Evolutionary conservation across 208 protist species (phyloP).

Genomic region (Trypanosoma congolense): DNA sequence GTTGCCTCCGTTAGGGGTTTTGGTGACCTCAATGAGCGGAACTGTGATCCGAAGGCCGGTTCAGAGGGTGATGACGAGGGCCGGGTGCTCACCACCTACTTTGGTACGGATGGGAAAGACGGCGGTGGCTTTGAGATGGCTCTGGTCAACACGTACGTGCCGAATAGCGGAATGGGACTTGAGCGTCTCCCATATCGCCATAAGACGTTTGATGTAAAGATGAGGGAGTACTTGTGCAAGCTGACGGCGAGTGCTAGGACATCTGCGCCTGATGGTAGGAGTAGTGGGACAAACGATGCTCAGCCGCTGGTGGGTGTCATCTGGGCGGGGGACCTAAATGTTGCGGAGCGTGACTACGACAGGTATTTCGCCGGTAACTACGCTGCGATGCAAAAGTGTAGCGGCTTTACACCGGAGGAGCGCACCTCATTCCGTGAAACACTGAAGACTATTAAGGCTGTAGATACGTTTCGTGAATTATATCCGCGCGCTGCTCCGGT

Average conservation of each 20-base stretch:
- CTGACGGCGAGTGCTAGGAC: not conserved
- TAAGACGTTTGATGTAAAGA: conserved; percentile 69
- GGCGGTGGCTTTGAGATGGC: conserved; percentile 33
- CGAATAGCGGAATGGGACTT: conserved; percentile 88
- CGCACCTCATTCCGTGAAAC: conserved; percentile 72
- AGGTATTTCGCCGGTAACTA: conserved; percentile 82
- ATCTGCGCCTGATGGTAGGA: not conserved
- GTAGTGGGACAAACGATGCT: conserved; percentile 2
- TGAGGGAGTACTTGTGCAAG: conserved; percentile 50
- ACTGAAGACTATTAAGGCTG: conserved; percentile 32
- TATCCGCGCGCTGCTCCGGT: conserved; percentile 67
- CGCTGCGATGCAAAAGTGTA: conserved; percentile 87
- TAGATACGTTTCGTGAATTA: conserved; percentile 86
- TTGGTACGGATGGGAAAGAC: conserved; percentile 20
- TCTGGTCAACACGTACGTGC: conserved; percentile 91
- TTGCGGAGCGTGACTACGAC: conserved; percentile 91
- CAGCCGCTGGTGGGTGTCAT: conserved; percentile 55
- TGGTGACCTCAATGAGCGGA: not conserved
- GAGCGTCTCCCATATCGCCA: conserved; percentile 83
- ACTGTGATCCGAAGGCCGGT: not conserved
- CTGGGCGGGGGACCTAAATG: conserved; percentile 92
- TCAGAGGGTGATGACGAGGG: conserved; percentile 72
- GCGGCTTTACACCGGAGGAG: conserved; percentile 92
- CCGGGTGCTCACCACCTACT: conserved; percentile 82
- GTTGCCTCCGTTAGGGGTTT: conserved; percentile 10